Conservation (phyloP, 495 filamentous ascomycete species). For the Thermothielavioides terrestris region DNA sequence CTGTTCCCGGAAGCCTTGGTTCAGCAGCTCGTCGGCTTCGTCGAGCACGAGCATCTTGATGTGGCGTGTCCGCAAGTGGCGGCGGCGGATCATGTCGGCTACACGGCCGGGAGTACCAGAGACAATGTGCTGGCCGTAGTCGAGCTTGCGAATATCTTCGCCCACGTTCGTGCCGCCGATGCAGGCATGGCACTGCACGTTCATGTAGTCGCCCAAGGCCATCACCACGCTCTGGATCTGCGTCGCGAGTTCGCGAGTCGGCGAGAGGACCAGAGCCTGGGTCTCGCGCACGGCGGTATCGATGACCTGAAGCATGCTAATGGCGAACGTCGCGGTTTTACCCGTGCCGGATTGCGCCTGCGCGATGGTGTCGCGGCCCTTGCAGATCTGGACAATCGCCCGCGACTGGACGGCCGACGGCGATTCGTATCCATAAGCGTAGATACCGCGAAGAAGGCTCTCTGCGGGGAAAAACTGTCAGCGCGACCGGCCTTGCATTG, state of each 20-base stretch:
- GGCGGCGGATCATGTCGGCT: constrained; percentile 97
- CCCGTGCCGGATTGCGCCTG: constrained; percentile 99
- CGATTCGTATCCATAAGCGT: constrained; percentile 96
- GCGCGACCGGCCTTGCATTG: no score
- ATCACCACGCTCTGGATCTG: constrained; percentile 99
- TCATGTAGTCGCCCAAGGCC: constrained; percentile 99
- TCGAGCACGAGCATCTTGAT: constrained; percentile 99
- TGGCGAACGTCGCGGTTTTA: constrained; percentile 98
- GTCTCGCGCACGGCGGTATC: constrained; percentile 87
- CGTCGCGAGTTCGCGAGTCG: constrained; percentile 94
- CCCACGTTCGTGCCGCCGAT: constrained; percentile 97
- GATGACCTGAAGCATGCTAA: constrained; percentile 96
- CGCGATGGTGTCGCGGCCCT: constrained; percentile 95
- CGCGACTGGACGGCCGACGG: constrained; percentile 95
- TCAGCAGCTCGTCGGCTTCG: constrained; percentile 95
- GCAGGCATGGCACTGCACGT: constrained; percentile 96
- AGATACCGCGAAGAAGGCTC: constrained; percentile 92
- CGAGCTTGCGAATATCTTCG: constrained; percentile 94
- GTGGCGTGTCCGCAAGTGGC: constrained; percentile 82
- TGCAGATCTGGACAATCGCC: constrained; percentile 97
- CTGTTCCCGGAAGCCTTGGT: constrained; percentile 98
- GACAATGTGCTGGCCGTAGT: constrained; percentile 92
- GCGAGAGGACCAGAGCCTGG: constrained; percentile 92
- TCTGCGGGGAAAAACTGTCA: constrained; percentile 35
- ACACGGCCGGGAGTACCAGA: constrained; percentile 96